Percentiles rank a stretch among this genome's conserved stretches.
Evolutionary conservation across 495 filamentous ascomycete genomes (phyloP).

Genomic region (Cercophora newfieldiana): DNA sequence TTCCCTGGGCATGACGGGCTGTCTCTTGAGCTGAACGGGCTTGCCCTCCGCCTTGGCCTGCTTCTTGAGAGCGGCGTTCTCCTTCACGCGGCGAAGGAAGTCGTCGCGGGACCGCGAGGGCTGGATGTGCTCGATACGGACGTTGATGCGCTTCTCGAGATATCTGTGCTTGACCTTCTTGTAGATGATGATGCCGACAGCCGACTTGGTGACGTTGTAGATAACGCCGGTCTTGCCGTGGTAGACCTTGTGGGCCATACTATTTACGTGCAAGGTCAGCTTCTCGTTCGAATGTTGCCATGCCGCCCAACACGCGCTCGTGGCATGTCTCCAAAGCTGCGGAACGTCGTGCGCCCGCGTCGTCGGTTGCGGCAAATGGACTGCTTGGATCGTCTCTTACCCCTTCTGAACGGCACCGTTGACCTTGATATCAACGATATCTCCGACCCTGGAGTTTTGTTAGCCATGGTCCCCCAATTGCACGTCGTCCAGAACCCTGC

Average conservation of each 20-base stretch:
- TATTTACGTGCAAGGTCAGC: conserved; percentile 44
- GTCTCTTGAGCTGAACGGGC: conserved; percentile 88
- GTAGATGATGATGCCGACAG: conserved; percentile 97
- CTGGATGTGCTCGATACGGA: conserved; percentile 96
- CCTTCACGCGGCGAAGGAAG: conserved; percentile 94
- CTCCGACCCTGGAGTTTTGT: conserved; percentile 72
- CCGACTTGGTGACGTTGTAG: conserved; percentile 97
- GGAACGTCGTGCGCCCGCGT: neutral
- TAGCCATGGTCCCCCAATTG: conserved; percentile 24
- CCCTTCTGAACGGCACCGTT: conserved; percentile 99
- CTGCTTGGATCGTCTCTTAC: conserved; percentile 28
- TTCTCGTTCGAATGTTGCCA: conserved; percentile 2
- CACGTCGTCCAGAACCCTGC: neutral
- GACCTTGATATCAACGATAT: conserved; percentile 94
- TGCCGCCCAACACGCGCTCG: neutral
- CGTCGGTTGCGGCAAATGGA: neutral
- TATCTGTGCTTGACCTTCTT: conserved; percentile 97
- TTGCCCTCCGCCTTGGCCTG: conserved; percentile 87
- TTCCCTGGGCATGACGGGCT: conserved; percentile 75
- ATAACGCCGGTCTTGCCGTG: conserved; percentile 97
- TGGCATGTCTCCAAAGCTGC: neutral
- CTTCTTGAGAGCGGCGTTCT: conserved; percentile 86
- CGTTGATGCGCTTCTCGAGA: conserved; percentile 98
- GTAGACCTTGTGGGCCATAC: conserved; percentile 99
- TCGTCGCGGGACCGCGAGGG: conserved; percentile 91